phyloP scores from a whole-genome alignment of 2,329 filamentous ascomycete species.

The Mycosphaerella arachidis region DNA sequence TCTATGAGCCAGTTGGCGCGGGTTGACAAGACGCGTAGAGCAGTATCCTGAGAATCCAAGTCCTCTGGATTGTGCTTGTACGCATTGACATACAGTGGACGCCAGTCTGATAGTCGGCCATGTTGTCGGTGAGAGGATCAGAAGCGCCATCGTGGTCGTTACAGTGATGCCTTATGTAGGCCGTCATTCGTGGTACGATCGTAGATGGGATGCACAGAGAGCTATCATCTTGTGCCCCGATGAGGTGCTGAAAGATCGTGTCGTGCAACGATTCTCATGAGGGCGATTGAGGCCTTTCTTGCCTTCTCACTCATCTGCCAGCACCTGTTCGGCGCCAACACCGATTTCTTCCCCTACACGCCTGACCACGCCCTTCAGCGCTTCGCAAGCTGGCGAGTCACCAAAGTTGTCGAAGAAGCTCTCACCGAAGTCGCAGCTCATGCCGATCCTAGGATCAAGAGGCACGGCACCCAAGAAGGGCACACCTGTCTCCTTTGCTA shows the following conservation, averaged over 20 bases:
- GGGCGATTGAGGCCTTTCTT: not conserved
- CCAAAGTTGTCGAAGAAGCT: conserved; percentile 94
- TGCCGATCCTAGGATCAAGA: conserved; percentile 86
- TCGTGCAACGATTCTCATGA: not conserved
- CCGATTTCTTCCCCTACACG: conserved; percentile 49
- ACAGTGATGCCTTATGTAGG: not conserved
- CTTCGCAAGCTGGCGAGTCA: conserved; percentile 82
- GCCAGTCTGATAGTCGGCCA: not conserved
- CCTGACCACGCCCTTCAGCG: conserved; percentile 75
- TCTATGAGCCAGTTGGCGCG: not conserved
- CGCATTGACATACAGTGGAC: not conserved
- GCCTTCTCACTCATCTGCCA: conserved; percentile 23
- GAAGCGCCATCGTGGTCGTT: not conserved
- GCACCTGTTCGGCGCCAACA: conserved; percentile 27
- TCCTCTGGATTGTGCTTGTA: not conserved
- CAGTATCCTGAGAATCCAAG: not conserved
- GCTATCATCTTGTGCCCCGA: not conserved
- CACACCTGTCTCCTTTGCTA: conserved; percentile 82
- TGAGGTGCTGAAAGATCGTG: not conserved
- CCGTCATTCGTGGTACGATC: not conserved
- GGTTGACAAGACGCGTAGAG: not conserved
- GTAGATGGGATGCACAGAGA: not conserved
- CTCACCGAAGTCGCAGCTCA: conserved; percentile 96
- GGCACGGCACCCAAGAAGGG: conserved; percentile 88
- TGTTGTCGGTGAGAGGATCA: not conserved